Percentiles rank a stretch among this genome's conserved stretches.
Conservation (phyloP, 192 early-diverging fungal genomes). For the Podila epigama region DNA sequence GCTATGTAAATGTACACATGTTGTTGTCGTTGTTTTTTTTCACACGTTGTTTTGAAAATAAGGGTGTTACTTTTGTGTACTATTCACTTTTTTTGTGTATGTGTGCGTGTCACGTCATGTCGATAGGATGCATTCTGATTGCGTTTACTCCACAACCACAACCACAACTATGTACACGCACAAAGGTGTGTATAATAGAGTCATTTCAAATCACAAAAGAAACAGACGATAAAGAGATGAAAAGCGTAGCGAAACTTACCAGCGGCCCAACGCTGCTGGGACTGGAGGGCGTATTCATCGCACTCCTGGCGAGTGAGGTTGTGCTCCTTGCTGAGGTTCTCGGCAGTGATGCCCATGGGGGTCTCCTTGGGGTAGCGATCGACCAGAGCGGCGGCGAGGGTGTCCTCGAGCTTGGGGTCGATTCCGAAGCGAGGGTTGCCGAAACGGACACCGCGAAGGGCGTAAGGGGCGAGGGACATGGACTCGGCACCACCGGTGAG, state of each 20-base stretch:
- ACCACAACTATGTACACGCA: too few species aligned
- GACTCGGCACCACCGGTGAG: constrained; percentile 91
- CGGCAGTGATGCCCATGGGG: constrained; percentile 96
- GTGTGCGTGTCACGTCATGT: too few species aligned
- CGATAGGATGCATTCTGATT: too few species aligned
- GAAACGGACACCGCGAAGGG: constrained; percentile 80
- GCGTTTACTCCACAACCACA: too few species aligned
- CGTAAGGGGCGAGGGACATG: constrained; percentile 95
- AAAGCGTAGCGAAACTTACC: constrained; percentile 46
- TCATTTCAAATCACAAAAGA: neutral
- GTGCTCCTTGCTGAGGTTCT: constrained; percentile 89
- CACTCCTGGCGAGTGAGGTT: constrained; percentile 81
- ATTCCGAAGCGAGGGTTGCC: constrained; percentile 84
- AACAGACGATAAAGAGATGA: too few species aligned
- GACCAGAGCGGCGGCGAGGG: constrained; percentile 81
- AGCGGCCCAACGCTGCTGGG: constrained; percentile 89
- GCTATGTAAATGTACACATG: constrained; percentile 45
- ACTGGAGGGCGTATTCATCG: constrained; percentile 82
- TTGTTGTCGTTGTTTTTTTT: neutral
- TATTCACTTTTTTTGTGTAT: neutral
- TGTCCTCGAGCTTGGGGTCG: constrained; percentile 91
- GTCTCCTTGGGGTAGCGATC: constrained; percentile 84
- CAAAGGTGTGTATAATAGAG: neutral
- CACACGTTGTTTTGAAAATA: too few species aligned
- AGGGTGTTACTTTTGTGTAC: neutral